Conservation (phyloP, 352 stramenopile species). For the Peronospora belbahrii region DNA sequence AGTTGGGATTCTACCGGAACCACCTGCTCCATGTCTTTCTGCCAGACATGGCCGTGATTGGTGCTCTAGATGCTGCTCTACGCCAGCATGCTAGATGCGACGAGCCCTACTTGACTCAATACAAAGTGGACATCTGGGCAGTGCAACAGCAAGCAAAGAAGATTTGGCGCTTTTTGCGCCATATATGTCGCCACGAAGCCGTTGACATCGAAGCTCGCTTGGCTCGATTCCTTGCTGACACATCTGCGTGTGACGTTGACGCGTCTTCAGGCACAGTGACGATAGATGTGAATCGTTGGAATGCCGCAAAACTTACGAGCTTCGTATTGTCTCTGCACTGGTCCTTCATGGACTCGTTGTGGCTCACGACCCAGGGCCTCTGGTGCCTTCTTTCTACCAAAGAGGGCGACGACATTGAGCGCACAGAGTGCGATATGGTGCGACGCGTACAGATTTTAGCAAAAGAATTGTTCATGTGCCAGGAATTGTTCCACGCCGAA, state of each 20-base stretch:
- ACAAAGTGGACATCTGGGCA: conserved; percentile 19
- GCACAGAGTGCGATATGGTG: conserved; percentile 44
- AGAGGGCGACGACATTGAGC: conserved; percentile 2
- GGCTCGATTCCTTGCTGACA: conserved; percentile 23
- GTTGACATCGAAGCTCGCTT: conserved; percentile 39
- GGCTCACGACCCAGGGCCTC: conserved; percentile 44
- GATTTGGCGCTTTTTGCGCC: conserved; percentile 54
- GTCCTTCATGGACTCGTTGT: conserved; percentile 74
- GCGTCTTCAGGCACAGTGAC: conserved; percentile 13
- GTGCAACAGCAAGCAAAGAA: conserved; percentile 37
- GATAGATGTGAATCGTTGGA: conserved; percentile 34
- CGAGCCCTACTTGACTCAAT: neutral
- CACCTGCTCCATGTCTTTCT: conserved; percentile 78
- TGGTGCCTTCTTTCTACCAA: conserved; percentile 26
- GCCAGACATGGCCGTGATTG: conserved; percentile 60
- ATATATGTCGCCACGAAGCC: conserved; percentile 56
- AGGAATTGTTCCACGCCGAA: conserved; percentile 47
- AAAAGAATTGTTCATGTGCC: conserved; percentile 38
- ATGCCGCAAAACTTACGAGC: conserved; percentile 30
- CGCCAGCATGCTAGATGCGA: conserved; percentile 11
- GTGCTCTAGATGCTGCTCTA: conserved; percentile 43
- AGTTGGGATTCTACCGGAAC: conserved; percentile 83
- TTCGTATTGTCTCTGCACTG: conserved; percentile 66
- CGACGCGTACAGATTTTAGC: conserved; percentile 46
- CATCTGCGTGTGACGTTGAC: conserved; percentile 19